Base-by-base conservation (phyloP, 345 rosid genomes). In the Crucihimalaya himalaica region DNA sequence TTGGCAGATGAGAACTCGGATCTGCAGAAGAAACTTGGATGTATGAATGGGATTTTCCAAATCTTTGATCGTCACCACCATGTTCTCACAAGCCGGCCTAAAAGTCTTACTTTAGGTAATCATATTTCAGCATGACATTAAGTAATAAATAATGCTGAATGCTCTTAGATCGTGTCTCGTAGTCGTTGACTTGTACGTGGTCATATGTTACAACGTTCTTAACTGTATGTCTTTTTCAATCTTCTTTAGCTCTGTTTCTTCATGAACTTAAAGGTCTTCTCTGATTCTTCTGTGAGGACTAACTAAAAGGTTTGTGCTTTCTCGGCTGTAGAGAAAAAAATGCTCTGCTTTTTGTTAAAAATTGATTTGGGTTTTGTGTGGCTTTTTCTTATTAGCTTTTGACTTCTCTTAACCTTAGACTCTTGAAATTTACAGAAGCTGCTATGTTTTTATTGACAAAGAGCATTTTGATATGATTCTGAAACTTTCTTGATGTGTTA, bases 1-100 rank as follows among this genome's bases (percentile, higher is more conserved):
- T 79, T 94, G 63, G 91, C 97, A 45, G 98, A 91, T 81, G 97
- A 94, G n/a, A 89, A 86, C 77, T 85, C 92, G 28, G 96, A 91
- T 74, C 81, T 94, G 80, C 90, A 87, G 84, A 91, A 85, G 87
- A 93, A 87, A 74, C 87, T 91, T 9, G 98, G 98, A 70, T 94
- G 98, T 83, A 91, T 94, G 95, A 89, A 86, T 43, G 96, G 93
- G 70, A 82, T 91, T 73, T 85, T 94, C 66, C 98, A 94, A 79
- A 71, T 94, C 66, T 91, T 94, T 66, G 97, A 91, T 83, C 90
- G 93, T 16, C 87, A 84, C 37, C 88, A 83, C 37, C 88, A 83
- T 18, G 65, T 81, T 76, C 53, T 91, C 25, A 66, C 85, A 20
- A 71, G 84, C 14, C 83, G 89, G 81, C 89, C 85, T 31, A 80